Percentiles rank a stretch among this genome's conserved stretches.
phyloP scores from a whole-genome alignment of 495 filamentous ascomycete species.

The Aspergillus bertholletiae region DNA sequence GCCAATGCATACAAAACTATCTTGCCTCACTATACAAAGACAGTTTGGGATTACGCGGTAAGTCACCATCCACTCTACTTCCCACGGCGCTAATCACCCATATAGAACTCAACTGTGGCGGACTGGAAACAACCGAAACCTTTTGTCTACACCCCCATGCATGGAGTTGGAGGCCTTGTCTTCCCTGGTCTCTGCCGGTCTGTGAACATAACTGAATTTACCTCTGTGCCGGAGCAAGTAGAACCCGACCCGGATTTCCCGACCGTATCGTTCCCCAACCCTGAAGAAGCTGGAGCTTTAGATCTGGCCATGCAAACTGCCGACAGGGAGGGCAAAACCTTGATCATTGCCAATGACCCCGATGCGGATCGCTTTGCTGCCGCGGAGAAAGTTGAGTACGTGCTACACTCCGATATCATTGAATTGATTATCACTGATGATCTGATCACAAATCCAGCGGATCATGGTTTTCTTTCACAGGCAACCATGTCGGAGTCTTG shows the following conservation, averaged over 20 bases:
- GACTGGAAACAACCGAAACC: constrained; percentile 25
- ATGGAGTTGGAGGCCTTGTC: constrained; percentile 60
- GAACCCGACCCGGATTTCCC: constrained; percentile 66
- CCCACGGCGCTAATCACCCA: constrained; percentile 8
- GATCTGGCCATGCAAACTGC: constrained; percentile 59
- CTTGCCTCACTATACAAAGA: constrained; percentile 39
- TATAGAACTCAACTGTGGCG: constrained; percentile 34
- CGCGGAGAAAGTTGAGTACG: constrained; percentile 56
- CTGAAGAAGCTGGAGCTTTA: constrained; percentile 67
- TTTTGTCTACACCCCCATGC: constrained; percentile 69
- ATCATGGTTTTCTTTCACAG: constrained; percentile 62
- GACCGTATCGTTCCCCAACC: constrained; percentile 68
- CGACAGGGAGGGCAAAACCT: constrained; percentile 37
- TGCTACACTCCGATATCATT: background rate
- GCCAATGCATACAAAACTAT: constrained; percentile 38
- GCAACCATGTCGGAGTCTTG: constrained; percentile 66
- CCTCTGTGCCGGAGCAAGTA: constrained; percentile 47
- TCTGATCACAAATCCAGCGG: constrained; percentile 22
- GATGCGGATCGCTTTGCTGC: constrained; percentile 71
- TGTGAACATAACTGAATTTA: constrained; percentile 43
- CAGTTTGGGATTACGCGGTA: constrained; percentile 39
- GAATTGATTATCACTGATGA: background rate
- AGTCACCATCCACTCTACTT: constrained; percentile 2
- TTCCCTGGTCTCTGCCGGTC: constrained; percentile 37
- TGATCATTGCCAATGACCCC: constrained; percentile 67